Evolutionary conservation across 768 basidiomycete genomes (phyloP).

Genomic region (Boletus eberwhitei): DNA sequence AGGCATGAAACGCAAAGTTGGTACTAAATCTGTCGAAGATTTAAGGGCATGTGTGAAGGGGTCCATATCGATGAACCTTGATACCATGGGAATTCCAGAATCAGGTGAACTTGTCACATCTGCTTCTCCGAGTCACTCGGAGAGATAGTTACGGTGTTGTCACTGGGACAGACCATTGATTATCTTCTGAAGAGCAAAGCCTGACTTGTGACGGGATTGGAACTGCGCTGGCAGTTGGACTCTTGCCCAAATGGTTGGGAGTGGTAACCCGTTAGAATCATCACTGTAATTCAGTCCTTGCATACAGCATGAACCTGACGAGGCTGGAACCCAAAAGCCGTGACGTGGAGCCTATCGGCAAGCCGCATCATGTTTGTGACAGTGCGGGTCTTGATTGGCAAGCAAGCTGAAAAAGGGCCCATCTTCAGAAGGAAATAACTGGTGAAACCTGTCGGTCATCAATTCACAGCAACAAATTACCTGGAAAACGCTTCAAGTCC

Average conservation of each 20-base stretch:
- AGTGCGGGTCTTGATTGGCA: not conserved
- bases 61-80: constrained; percentile 16
- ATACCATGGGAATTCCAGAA: constrained; percentile 10
- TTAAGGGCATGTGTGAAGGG: not conserved
- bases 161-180: not conserved
- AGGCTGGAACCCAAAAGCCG: not conserved
- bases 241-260: not conserved
- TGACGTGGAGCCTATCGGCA: not conserved
- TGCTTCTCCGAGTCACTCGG: not conserved
- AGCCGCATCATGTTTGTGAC: not conserved
- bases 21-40: constrained; percentile 8
- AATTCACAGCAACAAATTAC: not conserved
- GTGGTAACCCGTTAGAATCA: not conserved
- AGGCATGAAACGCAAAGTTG: constrained; percentile 21
- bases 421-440: not conserved
- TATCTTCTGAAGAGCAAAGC: not conserved
- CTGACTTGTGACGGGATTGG: not conserved
- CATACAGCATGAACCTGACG: too few species aligned
- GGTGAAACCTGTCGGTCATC: not conserved
- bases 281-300: not conserved
- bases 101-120: not conserved
- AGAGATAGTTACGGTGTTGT: not conserved
- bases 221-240: too few species aligned
- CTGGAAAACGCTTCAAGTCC: not conserved
- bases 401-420: not conserved